Evolutionary conservation across 148 eudicot species (phyloP).

Genomic region (Bassia scoparia): DNA sequence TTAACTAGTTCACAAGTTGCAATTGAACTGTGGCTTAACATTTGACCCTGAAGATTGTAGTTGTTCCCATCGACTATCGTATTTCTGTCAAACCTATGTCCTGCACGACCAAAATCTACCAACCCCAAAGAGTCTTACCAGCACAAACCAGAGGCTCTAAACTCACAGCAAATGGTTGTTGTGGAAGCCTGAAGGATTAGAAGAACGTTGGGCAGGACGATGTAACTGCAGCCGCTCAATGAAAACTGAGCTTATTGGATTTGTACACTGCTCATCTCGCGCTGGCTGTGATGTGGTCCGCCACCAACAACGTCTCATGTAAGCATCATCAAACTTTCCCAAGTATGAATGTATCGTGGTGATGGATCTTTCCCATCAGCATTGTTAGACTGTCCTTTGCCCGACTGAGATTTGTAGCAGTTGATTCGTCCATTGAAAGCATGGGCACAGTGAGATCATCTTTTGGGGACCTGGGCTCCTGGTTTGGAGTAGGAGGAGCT

Average conservation of each 20-base stretch:
- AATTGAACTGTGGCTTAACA: neutral
- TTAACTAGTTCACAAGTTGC: neutral
- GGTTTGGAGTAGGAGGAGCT: constrained; percentile 39
- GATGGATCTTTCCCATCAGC: constrained; percentile 87
- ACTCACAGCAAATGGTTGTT: neutral
- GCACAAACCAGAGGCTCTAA: neutral
- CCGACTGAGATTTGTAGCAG: constrained; percentile 51
- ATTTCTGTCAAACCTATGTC: no score
- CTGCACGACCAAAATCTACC: no score
- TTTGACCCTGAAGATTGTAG: neutral
- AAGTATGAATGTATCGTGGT: constrained; percentile 82
- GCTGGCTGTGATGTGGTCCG: constrained; percentile 36
- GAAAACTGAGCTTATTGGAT: neutral
- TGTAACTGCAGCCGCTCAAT: neutral
- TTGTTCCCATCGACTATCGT: no score
- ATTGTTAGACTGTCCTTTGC: constrained; percentile 70
- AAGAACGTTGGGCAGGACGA: neutral
- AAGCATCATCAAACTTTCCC: constrained; percentile 82
- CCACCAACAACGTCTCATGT: constrained; percentile 88
- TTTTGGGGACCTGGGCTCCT: constrained; percentile 50
- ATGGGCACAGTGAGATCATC: constrained; percentile 73
- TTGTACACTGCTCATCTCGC: neutral
- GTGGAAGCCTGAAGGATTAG: neutral
- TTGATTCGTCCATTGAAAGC: constrained; percentile 71
- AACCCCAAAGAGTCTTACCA: neutral